Base-by-base conservation (phyloP, 768 basidiomycete species). In the Mycena amicta region DNA sequence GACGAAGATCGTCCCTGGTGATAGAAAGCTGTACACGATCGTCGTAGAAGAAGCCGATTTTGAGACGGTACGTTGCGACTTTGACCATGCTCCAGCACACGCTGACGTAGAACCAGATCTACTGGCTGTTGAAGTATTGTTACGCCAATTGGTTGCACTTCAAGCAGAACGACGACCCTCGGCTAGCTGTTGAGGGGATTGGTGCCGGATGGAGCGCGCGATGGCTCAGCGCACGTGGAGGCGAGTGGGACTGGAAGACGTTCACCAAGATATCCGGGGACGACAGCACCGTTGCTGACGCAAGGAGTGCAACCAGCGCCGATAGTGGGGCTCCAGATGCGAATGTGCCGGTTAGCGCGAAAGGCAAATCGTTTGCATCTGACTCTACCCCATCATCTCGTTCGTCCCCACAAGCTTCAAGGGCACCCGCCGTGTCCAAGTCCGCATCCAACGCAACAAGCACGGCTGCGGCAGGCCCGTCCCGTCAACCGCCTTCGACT, bases 1-100 rank as follows among this genome's bases (percentile, higher is more conserved):
- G 71, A 85, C 73, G 18, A 64, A 74, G 25, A 46, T 72, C 29
- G 29, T 69, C 8, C 71, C 73, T 2, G 82, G 79, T 23, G 83
- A 85, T 63, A 74, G 86, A 57, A 84, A 87, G 65, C 62, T 85
- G 0, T 82, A 85, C 67, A 87, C 83, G 1, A 71, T 92, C 50
- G 75, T 88, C n/a, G 85, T 92, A 5, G 86, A 91, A 62, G 90
- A 92, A 69, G 88, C 88, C 5, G 88, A 89, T 57, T 92, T 87
- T 60, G 81, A 85, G 56, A 91, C 89, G 0, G 55, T 63, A 23
- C 18, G 26, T 8, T 11, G 50, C n/a, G 37, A 27, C 20, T 15
- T 45, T 45, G 43, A 45, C 6, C 20, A 13, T 23, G 15, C 22
- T 23, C 22, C 22, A 8, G 13, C 8, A 15, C 43, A 45, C 13